Conservation (phyloP, 164 flowering plant species). For the Buxus sempervirens region DNA sequence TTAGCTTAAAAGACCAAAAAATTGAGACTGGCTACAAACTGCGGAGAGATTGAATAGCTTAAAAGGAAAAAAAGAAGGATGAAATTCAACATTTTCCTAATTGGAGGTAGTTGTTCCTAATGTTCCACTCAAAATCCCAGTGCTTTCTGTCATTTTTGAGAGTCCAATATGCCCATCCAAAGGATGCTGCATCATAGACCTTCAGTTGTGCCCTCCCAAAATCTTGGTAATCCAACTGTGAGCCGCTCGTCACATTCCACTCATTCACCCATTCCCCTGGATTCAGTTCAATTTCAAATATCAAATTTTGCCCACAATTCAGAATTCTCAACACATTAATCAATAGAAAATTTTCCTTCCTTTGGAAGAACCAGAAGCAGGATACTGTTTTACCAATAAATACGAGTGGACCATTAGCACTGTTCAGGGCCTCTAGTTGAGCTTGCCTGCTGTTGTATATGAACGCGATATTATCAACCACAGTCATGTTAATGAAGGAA, state of each 20-base stretch:
- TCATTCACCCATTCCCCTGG: conserved; percentile 95
- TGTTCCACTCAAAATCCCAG: conserved; percentile 91
- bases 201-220: conserved; percentile 73
- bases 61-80: not conserved
- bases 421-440: conserved; percentile 55
- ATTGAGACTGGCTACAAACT: not conserved
- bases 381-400: conserved; percentile 55
- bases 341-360: not conserved
- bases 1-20: too few species aligned
- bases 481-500: conserved; percentile 55
- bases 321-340: not conserved
- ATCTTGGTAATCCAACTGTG: conserved; percentile 57
- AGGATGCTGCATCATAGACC: conserved; percentile 69
- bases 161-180: conserved; percentile 96
- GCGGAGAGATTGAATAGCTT: not conserved
- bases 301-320: not conserved
- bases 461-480: conserved; percentile 53
- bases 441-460: conserved; percentile 58
- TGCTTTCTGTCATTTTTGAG: conserved; percentile 70
- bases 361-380: not conserved
- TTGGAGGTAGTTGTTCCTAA: conserved; percentile 60
- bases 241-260: conserved; percentile 54
- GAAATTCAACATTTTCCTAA: conserved; percentile 35
- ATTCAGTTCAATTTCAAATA: conserved; percentile 13
- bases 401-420: conserved; percentile 73